Evolutionary conservation across 495 filamentous ascomycete genomes (phyloP), one percentile per base, ranked within the genome.

Genomic region (Xylaria telfairii): DNA sequence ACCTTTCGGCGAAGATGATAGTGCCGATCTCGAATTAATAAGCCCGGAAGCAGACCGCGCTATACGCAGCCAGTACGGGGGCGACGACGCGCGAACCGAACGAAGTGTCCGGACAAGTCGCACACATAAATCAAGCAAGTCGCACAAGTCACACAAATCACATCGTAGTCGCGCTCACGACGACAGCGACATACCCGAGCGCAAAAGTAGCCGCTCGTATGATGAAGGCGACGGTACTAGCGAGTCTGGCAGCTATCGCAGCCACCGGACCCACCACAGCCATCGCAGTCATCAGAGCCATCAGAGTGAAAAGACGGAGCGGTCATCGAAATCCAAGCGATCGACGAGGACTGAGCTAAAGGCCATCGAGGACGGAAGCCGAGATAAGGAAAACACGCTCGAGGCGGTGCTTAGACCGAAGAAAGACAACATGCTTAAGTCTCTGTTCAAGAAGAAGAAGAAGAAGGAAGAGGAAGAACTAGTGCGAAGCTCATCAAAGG

Each of bases 11-110:
- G 92, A 90, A 15, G 91, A 92, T 51, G 93, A 91, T 2, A 91
- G 88, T 28, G 93, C 94, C 4, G 94, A 97, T 61, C 88, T 92
- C 8, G 94, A 97, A 76, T 92, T 95, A 72, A 93, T 97, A 79
- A 96, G 92, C 26, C 91, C 92, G 5, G 86, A 87, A 32, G 94
- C 94, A 0, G 89, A 89, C 64, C 84, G 86, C 64, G 84, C 90
- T 77, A 79, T 82, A 41, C 78, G 79, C 46, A 75, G 74, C 41
- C 73, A 78, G 53, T 71, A 75, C 46, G 74, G 79, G 5, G 76
- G 79, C 13, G 80, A 81, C 24, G 77, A 82, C 67, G 73, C 79
- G 32, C 73, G 67, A 32, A 74, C 69, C 24, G 72, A 65, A 54
- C 72, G 72, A 15, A 78, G 74, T 30, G 30, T 60, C 54, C 74